Base-by-base conservation (phyloP, 345 rosid genomes). In the Moringa oleifera region DNA sequence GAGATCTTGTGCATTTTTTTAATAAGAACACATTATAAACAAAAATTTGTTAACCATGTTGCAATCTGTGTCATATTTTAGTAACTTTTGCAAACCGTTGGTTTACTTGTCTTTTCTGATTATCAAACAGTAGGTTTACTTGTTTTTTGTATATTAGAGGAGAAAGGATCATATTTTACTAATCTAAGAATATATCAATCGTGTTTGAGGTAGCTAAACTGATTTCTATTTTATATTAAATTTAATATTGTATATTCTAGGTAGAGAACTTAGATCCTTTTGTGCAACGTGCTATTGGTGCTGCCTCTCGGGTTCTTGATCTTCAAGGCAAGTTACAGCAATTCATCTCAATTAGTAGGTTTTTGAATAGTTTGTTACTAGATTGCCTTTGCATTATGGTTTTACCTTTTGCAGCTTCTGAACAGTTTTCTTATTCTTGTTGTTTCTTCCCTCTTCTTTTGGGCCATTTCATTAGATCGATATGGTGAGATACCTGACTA, bases 181-280 rank as follows among this genome's bases (percentile, higher is more conserved):
- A 41, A 7, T 41, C 13, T 41, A 9, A 7, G 13, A 41, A 41
- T 41, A 41, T 41, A 9, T 41, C 12, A 9, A 5, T 41, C 47
- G 12, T 41, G 47, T 41, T 41, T 41, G 47, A 41, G 47, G 47
- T 41, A 28, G 7, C 17, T 23, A 23, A 16, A 24, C 25, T 13
- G 37, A 21, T 56, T 36, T 19, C 7, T 36, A 19, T 54, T 41
- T 20, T 24, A 19, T 9, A 6, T 23, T 6, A 51, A 28, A 12
- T 54, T 45, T 60, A 24, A 5, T 57, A 7, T 61, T 36, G 41
- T 62, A 21, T 66, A 53, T 71, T 77, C 50, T 66, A 93, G 98
- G 74, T 90, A 53, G 87, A 87, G 72, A 81, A 76, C 77, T 71
- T 93, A 70, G 90, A 93, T 79, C 79, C 89, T 57, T 73, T 93